A percentile compares a stretch with the other conserved stretches of the same genome.
Evolutionary conservation across 2,329 filamentous ascomycete species (phyloP).

Genomic region (Biscogniauxia mediterranea): DNA sequence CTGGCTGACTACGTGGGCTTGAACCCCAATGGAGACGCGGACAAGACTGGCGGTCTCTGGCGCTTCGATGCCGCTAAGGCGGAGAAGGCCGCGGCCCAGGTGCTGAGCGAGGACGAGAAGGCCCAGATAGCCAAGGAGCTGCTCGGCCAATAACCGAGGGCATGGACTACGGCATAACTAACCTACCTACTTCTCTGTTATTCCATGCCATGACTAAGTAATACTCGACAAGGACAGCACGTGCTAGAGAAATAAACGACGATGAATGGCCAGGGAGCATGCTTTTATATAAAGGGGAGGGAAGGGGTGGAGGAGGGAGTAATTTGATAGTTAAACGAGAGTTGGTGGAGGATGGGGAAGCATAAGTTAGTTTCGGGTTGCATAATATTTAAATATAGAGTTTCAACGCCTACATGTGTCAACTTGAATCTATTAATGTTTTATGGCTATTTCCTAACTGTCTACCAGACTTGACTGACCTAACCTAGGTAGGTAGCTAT

Average conservation of each 20-base stretch:
- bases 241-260: neutral
- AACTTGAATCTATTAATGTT: neutral
- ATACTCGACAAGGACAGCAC: neutral
- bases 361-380: neutral
- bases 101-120: constrained; percentile 37
- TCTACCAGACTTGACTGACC: no score
- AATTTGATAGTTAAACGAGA: neutral
- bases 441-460: neutral
- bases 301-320: neutral
- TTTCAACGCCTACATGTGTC: neutral
- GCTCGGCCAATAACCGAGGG: constrained; percentile 28
- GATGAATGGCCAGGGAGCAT: neutral
- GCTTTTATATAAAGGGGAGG: neutral
- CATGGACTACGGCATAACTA: neutral
- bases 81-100: constrained; percentile 39
- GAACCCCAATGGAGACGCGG: constrained; percentile 50
- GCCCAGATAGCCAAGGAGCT: constrained; percentile 34
- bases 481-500: no score
- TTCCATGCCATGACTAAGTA: neutral
- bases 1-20: constrained; percentile 49
- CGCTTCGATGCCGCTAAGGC: constrained; percentile 49
- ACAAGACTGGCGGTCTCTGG: constrained; percentile 62
- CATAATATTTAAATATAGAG: neutral
- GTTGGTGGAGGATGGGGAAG: neutral
- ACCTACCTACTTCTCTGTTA: neutral